Evolutionary conservation across 352 stramenopile species (phyloP).

Genomic region (Pythium monospermum): DNA sequence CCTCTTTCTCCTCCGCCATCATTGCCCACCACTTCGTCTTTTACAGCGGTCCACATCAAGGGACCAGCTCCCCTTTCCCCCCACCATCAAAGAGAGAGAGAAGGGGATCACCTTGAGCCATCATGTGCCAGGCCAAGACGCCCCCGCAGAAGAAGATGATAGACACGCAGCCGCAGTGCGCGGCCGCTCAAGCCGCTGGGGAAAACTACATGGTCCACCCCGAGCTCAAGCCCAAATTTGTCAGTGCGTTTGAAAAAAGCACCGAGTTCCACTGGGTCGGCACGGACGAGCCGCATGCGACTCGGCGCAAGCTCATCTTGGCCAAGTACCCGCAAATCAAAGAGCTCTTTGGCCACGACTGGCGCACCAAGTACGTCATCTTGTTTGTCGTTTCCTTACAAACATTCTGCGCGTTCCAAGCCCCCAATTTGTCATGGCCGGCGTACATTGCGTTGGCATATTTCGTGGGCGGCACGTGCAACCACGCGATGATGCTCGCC

Average conservation of each 20-base stretch:
- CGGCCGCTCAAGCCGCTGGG: conserved; percentile 27
- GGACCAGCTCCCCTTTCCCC: too few relatives aligned
- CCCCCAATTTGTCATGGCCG: conserved; percentile 64
- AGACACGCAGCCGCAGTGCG: too few relatives aligned
- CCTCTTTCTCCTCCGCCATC: conserved; percentile 2
- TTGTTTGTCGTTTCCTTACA: conserved; percentile 70
- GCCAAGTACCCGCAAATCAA: conserved; percentile 89
- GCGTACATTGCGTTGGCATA: conserved; percentile 67
- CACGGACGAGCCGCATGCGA: conserved; percentile 85
- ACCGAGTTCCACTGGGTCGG: conserved; percentile 81
- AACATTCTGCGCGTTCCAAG: conserved; percentile 66
- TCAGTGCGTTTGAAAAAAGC: conserved; percentile 38
- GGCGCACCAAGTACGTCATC: conserved; percentile 87
- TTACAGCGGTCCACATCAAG: not conserved
- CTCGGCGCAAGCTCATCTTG: conserved; percentile 76
- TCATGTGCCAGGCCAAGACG: conserved; percentile 29
- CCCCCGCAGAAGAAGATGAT: too few relatives aligned
- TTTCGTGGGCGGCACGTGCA: conserved; percentile 88
- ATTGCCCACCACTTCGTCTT: not conserved
- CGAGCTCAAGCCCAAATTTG: conserved; percentile 37
- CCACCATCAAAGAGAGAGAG: too few relatives aligned
- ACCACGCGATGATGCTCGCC: conserved; percentile 93
- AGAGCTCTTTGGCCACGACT: conserved; percentile 82
- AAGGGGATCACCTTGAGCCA: conserved; percentile 7
- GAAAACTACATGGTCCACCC: conserved; percentile 29